Percentiles rank a stretch among this genome's conserved stretches.
These are phyloP conservation scores for Annona cherimola DNA, from an alignment of 164 flowering plant species.

Conservation along the genomic window DNA sequence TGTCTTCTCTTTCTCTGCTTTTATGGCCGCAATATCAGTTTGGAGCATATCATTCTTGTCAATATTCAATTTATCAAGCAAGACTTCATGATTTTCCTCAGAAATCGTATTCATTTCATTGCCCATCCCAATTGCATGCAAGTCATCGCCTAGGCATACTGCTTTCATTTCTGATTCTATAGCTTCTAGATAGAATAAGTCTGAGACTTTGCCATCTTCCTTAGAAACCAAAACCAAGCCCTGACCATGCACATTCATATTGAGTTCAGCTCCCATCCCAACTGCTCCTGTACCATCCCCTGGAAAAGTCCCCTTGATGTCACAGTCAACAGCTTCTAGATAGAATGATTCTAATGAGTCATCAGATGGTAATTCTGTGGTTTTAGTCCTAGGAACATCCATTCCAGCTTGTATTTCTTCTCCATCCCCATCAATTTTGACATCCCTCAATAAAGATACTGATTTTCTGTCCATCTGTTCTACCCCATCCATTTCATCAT, in stretches of 20 bases:
- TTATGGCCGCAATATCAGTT: constrained; percentile 3
- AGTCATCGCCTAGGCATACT: constrained; percentile 17
- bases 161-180: constrained; percentile 19
- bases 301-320: constrained; percentile 16
- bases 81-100: constrained; percentile 4
- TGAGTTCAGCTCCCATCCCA: constrained; percentile 18
- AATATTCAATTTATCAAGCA: constrained; percentile 10
- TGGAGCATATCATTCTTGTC: constrained; percentile 3
- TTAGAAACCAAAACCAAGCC: constrained; percentile 6
- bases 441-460: background rate
- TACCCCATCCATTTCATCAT: constrained; percentile 3
- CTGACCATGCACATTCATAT: background rate
- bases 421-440: constrained; percentile 1
- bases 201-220: constrained; percentile 3
- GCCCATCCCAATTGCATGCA: constrained; percentile 10
- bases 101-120: constrained; percentile 12
- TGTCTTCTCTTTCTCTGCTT: constrained; percentile 4
- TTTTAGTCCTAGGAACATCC: constrained; percentile 5
- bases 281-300: constrained; percentile 14
- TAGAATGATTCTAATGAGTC: constrained; percentile 13
- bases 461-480: background rate
- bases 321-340: constrained; percentile 17
- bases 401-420: constrained; percentile 4
- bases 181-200: constrained; percentile 17
- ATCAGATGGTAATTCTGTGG: constrained; percentile 5